These are phyloP conservation scores for Coemansia sp. DNA, from an alignment of 192 early-diverging fungal genomes.

Conservation along the genomic window DNA sequence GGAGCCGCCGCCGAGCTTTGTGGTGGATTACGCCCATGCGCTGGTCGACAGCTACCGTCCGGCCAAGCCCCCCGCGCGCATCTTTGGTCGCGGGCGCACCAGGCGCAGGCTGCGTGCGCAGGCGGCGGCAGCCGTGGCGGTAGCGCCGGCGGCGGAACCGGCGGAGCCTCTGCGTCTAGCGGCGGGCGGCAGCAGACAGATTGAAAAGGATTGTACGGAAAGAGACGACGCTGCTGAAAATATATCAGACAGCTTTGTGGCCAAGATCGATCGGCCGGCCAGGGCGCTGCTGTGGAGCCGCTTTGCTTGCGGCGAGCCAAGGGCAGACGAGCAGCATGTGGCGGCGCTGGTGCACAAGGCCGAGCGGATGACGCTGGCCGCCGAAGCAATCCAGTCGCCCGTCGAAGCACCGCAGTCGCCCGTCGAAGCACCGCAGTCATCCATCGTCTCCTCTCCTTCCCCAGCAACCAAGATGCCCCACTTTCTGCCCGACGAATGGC, in stretches of 20 bases:
- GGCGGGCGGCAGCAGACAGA: too few relatives aligned
- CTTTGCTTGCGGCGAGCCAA: background rate
- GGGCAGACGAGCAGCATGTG: constrained; percentile 18
- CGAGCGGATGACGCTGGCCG: constrained; percentile 10
- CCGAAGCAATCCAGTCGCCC: background rate
- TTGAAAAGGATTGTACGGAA: background rate
- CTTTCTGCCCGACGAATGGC: constrained; percentile 31
- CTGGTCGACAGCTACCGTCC: constrained; percentile 37
- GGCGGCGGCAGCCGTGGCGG: background rate
- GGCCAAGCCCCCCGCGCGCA: constrained; percentile 2
- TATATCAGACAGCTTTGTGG: constrained; percentile 5
- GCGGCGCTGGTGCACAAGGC: constrained; percentile 23
- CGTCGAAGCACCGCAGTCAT: too few relatives aligned
- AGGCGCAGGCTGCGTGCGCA: too few relatives aligned
- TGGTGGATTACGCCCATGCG: constrained; percentile 35
- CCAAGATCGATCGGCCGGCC: constrained; percentile 19
- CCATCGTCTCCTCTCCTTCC: too few relatives aligned
- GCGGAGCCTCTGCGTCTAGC: background rate
- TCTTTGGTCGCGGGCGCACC: background rate
- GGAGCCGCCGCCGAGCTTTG: constrained; percentile 29
- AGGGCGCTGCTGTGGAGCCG: constrained; percentile 27
- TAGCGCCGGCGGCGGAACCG: constrained; percentile 1
- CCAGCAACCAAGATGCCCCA: too few relatives aligned
- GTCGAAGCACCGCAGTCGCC: too few relatives aligned
- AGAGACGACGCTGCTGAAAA: too few relatives aligned